Conservation (phyloP, 495 filamentous ascomycete species). For the Aspergillus bertholletiae region DNA sequence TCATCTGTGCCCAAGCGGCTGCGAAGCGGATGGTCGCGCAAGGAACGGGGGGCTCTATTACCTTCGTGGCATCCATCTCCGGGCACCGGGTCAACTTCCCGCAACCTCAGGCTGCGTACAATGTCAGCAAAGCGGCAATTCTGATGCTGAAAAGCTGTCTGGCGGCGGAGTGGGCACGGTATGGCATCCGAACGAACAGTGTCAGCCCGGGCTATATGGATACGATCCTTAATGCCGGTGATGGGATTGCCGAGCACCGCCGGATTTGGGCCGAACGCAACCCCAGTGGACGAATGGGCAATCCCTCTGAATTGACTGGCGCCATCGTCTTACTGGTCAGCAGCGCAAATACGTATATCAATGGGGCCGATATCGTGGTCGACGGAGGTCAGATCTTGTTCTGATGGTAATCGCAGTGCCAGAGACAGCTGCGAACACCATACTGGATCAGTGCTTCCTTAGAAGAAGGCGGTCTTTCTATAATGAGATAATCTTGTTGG, state of each 20-base stretch:
- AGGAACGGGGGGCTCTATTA: constrained; percentile 56
- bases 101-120: constrained; percentile 68
- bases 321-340: constrained; percentile 75
- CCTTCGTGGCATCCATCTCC: constrained; percentile 66
- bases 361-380: constrained; percentile 66
- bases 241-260: constrained; percentile 51
- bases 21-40: constrained; percentile 51
- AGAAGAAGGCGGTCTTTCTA: too few species aligned
- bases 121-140: constrained; percentile 64
- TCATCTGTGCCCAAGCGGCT: constrained; percentile 64
- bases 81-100: constrained; percentile 65
- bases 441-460: too few species aligned
- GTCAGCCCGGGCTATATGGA: constrained; percentile 78
- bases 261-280: constrained; percentile 73
- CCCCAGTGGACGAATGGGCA: constrained; percentile 69
- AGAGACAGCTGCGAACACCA: too few species aligned
- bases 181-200: constrained; percentile 66
- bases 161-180: constrained; percentile 62
- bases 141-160: constrained; percentile 56
- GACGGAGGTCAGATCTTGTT: constrained; percentile 36
- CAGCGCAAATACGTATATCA: constrained; percentile 72
- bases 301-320: constrained; percentile 72
- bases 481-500: too few species aligned
- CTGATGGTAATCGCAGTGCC: too few species aligned
- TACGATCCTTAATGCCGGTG: constrained; percentile 61